Conservation (phyloP, 1,139 yeast species). For the Arxiozyma telluris region DNA sequence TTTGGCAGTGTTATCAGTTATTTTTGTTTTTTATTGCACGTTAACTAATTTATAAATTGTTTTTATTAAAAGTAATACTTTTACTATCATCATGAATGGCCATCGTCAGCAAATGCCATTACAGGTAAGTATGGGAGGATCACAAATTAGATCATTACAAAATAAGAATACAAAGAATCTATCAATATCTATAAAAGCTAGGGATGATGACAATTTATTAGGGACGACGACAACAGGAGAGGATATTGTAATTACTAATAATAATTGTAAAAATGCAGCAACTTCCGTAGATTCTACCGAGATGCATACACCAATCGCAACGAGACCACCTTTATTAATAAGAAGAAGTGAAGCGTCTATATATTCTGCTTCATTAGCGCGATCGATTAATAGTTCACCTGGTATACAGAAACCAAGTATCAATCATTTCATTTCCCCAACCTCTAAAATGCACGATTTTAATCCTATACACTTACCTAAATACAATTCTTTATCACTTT, state of each 20-base stretch:
- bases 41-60: background rate
- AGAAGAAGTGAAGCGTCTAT: constrained; percentile 19
- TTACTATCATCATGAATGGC: background rate
- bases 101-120: background rate
- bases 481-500: constrained; percentile 17
- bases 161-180: constrained; percentile 27
- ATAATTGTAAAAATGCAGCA: background rate
- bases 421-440: background rate
- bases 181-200: constrained; percentile 14
- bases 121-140: background rate
- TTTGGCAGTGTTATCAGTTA: too few species aligned
- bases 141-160: constrained; percentile 13
- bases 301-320: background rate
- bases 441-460: background rate
- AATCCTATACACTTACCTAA: constrained; percentile 3
- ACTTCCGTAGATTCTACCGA: background rate
- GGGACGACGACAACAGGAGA: background rate
- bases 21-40: background rate
- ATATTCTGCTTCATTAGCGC: constrained; percentile 8
- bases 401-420: background rate
- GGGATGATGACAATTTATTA: background rate
- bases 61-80: too few species aligned
- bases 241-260: background rate
- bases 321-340: constrained; percentile 3
- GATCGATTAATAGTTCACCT: background rate